Percentiles rank a stretch among this genome's conserved stretches.
Conservation (phyloP, 2,329 filamentous ascomycete genomes). For the Penicillium verrucosum region DNA sequence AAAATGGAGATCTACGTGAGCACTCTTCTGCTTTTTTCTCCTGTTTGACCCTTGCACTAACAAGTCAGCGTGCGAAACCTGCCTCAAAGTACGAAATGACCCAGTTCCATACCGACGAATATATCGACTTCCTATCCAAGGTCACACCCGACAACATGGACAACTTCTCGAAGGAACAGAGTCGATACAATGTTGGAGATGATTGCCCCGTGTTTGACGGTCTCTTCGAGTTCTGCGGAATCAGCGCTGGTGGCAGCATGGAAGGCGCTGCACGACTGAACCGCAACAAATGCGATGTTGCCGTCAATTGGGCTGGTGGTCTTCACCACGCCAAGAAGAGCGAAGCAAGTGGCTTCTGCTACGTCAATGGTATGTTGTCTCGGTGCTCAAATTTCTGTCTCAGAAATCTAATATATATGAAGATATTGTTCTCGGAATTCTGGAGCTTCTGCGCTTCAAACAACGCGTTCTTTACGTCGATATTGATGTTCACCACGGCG, state of each 20-base stretch:
- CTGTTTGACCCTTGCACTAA: conserved; percentile 13
- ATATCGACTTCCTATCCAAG: conserved; percentile 71
- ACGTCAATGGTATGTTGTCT: conserved; percentile 69
- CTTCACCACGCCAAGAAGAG: conserved; percentile 95
- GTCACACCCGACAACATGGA: conserved; percentile 99
- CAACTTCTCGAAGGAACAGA: conserved; percentile 82
- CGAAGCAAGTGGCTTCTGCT: conserved; percentile 95
- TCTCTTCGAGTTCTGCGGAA: conserved; percentile 67
- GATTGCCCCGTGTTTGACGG: conserved; percentile 66
- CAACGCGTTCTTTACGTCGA: conserved; percentile 65
- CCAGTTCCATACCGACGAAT: conserved; percentile 71
- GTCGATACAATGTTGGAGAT: conserved; percentile 68
- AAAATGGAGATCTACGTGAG: conserved; percentile 69
- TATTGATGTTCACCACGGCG: conserved; percentile 66
- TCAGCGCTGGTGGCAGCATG: conserved; percentile 68
- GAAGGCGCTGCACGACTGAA: conserved; percentile 67
- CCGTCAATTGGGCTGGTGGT: conserved; percentile 86
- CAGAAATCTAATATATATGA: conserved; percentile 15
- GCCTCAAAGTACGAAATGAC: conserved; percentile 68
- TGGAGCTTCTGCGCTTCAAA: conserved; percentile 62
- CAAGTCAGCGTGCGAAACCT: conserved; percentile 70
- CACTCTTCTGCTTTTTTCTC: conserved; percentile 1
- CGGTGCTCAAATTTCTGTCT: neutral
- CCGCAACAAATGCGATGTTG: conserved; percentile 65
- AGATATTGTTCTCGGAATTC: conserved; percentile 66